Evolutionary conservation across 2,329 filamentous ascomycete species (phyloP), one percentile per base, ranked within the genome.

Genomic region (Nothomitra cinnamomea): DNA sequence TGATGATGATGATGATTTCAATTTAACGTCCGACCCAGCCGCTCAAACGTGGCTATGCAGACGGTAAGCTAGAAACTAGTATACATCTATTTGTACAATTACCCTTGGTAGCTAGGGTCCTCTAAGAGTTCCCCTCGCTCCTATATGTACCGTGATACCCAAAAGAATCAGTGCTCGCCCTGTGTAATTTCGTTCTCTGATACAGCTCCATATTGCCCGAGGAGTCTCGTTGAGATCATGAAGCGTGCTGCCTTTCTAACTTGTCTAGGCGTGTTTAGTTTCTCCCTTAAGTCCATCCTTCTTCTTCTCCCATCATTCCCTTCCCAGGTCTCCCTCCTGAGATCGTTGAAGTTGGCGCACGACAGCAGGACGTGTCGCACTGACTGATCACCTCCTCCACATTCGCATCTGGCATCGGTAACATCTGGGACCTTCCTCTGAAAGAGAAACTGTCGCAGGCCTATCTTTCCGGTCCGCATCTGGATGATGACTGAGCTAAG

Each of bases 401-500:
- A 57, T 45, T 43, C 21, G 40, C 55, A 57, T 43, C 50, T 50
- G 24, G 47, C 47, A 32, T 56, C 25, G n/a, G 19, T 51, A 24
- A 54, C 48, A 13, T 56, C 53, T 15, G 53, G 51, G 19, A 58
- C 55, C 32, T 42, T 41, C 17, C 50, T 19, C 35, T 54, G 15
- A 32, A 53, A 57, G 38, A 58, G 53, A 51, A 36, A 55, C 28
- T 53, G 24, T 53, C 41, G 15, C 47, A 53, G 55, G n/a, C 55
- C 53, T 36, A 56, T 56, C 53, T 56, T 56, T 19, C 42, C 42
- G 8, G 55, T 56, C 28, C 53, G 49, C 53, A 56, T 55, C 53
- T 56, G 55, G 32, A 49, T 38, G 19, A 55, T 25, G 40, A 43
- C 22, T 10, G 54, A 54, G 25, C 51, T 53, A 17, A 53, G 51